Base-by-base conservation (phyloP, 2,329 filamentous ascomycete species). In the Fusarium nelsonii region DNA sequence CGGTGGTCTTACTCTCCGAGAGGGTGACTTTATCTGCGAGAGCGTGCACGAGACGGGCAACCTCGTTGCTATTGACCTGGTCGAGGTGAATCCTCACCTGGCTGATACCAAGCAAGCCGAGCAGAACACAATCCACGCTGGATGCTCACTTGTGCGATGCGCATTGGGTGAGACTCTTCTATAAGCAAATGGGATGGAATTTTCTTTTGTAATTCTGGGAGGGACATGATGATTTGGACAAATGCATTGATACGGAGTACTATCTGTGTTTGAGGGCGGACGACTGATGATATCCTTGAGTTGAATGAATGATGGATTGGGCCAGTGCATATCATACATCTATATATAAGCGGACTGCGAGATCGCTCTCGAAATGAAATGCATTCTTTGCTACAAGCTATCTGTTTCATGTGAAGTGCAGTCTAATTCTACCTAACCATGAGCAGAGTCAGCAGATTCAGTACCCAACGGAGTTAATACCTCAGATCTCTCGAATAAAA, bases 21-120 rank as follows among this genome's bases (percentile, higher is more conserved):
- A 99, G 83, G 96, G 96, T 40, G 96, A 98, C 80, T 99, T 93
- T 82, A 98, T 99, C 80, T 97, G 94, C 75, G 96, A 95, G 82
- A 90, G 87, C 71, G 90, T 95, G 23, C 92, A 95, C 78, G 85
- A 92, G 82, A 94, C 92, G 8, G 92, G 92, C 54, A 92, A 88
- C 78, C 81, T 95, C 58, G 84, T 95, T 12, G 92, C 92, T 43
- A 90, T 96, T 81, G 92, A 96, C 78, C 81, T 96, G 69, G 92
- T 95, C 66, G 91, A 94, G 82, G 91, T 94, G 69, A 94, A 94
- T 82, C 92, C 92, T 20, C 88, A 85, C 71, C 81, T 94, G 59
- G 90, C 91, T 45, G 81, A 86, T 3, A 85, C 84, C 68, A 81
- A 85, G 60, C 84, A 86, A 63, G 93, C 92, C 8, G 93, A 92